Evolutionary conservation across 768 basidiomycete genomes (phyloP), one percentile per base, ranked within the genome.

Genomic region (Termitomyces sp.): DNA sequence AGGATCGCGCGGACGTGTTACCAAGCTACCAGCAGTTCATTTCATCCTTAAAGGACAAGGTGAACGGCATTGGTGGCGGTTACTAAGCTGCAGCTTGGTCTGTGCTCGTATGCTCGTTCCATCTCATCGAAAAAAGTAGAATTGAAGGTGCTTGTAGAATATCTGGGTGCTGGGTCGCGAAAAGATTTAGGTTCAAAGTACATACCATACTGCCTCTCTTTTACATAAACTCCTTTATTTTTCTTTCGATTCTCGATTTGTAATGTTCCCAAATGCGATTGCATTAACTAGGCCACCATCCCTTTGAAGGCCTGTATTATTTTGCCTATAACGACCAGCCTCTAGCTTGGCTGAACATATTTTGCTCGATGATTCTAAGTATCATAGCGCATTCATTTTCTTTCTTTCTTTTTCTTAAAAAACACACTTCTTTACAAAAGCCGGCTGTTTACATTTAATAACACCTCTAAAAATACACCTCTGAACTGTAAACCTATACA

Each of bases 21-120:
- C 95, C 95, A 51, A 97, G 95, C 70, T 99, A 98, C 74, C 90
- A 94, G 67, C 96, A 98, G 72, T 98, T 93, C 74, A 83, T 97
- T 66, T 84, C 83, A 34, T 86, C 90, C 61, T 73, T 98, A 65
- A 95, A 93, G 77, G 93, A 96, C 69, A 97, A 66, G 54, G 67
- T 68, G 54, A 68, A 68, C 42, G 67, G 67, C 12, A 62, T 66
- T 34, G 64, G 66, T 5, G 58, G 65, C 11, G 67, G 65, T 13
- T 68, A 65, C 51, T 68, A 61, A 54, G 33, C 54, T 42, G 41
- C 39, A 22, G 16, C 51, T 24, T 44, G 16, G 34, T 46, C 33
- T 24, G 18, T 46, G 9, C 39, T 27, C 37, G 12, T n/a, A 27
- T 31, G 7, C 8, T 54, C 47, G 30, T 39, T 47, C 13, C 18